A percentile compares a stretch with the other conserved stretches of the same genome.
These are phyloP conservation scores for Calophaca sinica DNA, from an alignment of 306 rosid genomes.

Conservation along the genomic window DNA sequence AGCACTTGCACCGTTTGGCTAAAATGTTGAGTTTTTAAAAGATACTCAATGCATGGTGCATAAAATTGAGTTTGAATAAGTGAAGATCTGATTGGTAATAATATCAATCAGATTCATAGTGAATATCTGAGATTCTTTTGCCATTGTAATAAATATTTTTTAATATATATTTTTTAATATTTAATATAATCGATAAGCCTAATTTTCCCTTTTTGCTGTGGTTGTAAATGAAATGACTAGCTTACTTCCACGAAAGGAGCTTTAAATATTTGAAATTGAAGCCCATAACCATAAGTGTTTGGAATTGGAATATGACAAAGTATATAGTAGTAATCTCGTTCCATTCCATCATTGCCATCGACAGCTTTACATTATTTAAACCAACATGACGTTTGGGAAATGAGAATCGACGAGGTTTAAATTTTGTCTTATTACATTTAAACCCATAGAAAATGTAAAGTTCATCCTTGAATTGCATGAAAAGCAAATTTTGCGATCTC, in stretches of 20 bases:
- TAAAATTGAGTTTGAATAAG: no score
- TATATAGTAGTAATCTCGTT: neutral
- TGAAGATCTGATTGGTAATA: no score
- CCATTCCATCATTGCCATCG: conserved; percentile 7
- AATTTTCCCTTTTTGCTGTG: no score
- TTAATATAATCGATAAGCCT: no score
- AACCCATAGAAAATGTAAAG: conserved; percentile 32
- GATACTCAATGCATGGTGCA: no score
- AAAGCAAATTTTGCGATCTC: conserved; percentile 28
- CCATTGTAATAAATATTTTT: no score
- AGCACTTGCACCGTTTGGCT: no score
- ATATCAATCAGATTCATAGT: no score
- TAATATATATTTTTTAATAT: no score
- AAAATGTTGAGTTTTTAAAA: no score
- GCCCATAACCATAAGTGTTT: neutral
- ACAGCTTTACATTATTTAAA: conserved; percentile 24
- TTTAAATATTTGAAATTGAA: conserved; percentile 19
- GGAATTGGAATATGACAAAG: conserved; percentile 16
- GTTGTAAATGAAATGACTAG: neutral
- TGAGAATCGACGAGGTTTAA: neutral
- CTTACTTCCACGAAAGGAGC: conserved; percentile 10
- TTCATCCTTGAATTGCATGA: conserved; percentile 29
- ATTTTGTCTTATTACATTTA: conserved; percentile 5
- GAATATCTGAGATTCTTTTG: no score
- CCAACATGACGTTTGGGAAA: conserved; percentile 38